A percentile compares a stretch with the other conserved stretches of the same genome.
phyloP scores from a whole-genome alignment of 139 green algal genomes.

The Bryopsis sp. region DNA sequence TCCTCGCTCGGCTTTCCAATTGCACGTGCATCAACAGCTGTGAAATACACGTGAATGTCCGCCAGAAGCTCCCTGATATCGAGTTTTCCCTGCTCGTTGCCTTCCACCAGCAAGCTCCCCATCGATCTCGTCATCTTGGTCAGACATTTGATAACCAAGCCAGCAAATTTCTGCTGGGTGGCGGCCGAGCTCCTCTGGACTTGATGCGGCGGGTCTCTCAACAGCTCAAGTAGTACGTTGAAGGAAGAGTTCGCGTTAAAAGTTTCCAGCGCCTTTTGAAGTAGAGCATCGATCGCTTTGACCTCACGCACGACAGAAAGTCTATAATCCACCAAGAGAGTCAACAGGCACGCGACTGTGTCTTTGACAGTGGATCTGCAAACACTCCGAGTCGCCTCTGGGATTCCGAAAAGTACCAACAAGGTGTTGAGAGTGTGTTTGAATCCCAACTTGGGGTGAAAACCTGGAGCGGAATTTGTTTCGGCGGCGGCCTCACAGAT shows the following conservation, averaged over 20 bases:
- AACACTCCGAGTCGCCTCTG: constrained; percentile 19
- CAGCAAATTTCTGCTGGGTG: constrained; percentile 14
- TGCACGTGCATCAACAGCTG: too few relatives aligned
- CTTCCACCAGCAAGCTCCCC: constrained; percentile 2
- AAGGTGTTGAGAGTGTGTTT: constrained; percentile 93
- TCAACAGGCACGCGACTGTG: constrained; percentile 45
- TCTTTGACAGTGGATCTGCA: constrained; percentile 29
- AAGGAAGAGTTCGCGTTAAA: constrained; percentile 9
- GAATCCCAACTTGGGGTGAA: constrained; percentile 33
- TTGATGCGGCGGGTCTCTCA: background rate
- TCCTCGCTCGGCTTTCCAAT: too few relatives aligned
- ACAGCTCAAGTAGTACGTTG: background rate
- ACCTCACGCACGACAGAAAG: constrained; percentile 44
- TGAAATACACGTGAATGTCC: too few relatives aligned
- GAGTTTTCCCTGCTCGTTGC: too few relatives aligned
- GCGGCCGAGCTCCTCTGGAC: background rate
- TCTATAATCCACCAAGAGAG: constrained; percentile 54
- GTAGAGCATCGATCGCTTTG: constrained; percentile 36
- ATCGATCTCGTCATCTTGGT: constrained; percentile 90
- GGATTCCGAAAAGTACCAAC: constrained; percentile 47
- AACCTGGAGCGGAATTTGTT: background rate
- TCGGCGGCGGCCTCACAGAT: too few relatives aligned
- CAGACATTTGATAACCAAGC: constrained; percentile 95
- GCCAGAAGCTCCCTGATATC: too few relatives aligned
- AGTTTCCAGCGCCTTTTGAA: constrained; percentile 32